Evolutionary conservation across 2,329 filamentous ascomycete genomes (phyloP).

Genomic region (Pezicula rhizophila): DNA sequence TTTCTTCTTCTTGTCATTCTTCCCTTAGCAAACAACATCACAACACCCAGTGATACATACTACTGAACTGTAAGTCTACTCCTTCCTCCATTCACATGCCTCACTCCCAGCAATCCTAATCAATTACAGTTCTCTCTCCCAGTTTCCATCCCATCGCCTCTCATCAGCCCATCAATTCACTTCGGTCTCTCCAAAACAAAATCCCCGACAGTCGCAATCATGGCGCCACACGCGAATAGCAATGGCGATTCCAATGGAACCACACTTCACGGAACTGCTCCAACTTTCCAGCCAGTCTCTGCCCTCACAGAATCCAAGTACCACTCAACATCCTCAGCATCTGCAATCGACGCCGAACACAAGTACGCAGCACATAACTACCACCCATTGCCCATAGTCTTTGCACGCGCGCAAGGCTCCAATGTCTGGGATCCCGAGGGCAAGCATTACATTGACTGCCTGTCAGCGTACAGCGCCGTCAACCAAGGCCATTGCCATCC

Average conservation of each 20-base stretch:
- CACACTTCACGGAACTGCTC: conserved; percentile 26
- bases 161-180: neutral
- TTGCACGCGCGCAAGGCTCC: conserved; percentile 76
- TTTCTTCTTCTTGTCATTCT: neutral
- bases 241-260: conserved; percentile 29
- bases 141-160: neutral
- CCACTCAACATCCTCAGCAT: conserved; percentile 73
- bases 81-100: neutral
- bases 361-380: conserved; percentile 96
- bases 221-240: conserved; percentile 55
- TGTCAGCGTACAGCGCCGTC: conserved; percentile 95
- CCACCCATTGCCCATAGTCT: conserved; percentile 92
- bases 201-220: conserved; percentile 22
- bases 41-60: neutral
- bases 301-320: conserved; percentile 34
- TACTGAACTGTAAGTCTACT: neutral
- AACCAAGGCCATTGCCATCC: conserved; percentile 99
- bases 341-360: conserved; percentile 75
- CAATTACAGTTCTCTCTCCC: neutral
- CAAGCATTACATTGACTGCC: conserved; percentile 92
- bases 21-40: neutral
- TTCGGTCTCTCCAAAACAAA: neutral
- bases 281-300: conserved; percentile 24
- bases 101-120: neutral
- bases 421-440: conserved; percentile 97